phyloP scores from a whole-genome alignment of 768 basidiomycete genomes.

The Kwoniella sp. region DNA sequence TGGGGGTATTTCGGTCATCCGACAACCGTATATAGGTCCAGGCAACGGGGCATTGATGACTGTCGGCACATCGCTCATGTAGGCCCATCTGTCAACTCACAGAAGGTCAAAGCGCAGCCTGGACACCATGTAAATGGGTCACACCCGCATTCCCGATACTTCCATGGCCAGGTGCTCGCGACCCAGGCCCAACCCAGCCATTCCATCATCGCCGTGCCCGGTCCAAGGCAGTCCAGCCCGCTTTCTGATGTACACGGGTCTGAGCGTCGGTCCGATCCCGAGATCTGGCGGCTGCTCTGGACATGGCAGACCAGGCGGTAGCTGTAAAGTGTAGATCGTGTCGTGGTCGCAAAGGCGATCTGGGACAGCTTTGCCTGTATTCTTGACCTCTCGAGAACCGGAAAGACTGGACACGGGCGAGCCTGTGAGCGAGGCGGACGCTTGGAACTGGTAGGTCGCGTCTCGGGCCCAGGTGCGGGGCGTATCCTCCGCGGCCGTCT shows the following conservation, averaged over 20 bases:
- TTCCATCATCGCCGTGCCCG: too few relatives aligned
- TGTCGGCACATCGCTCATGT: too few relatives aligned
- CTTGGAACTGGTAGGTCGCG: conserved; percentile 5
- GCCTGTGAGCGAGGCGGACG: conserved; percentile 3
- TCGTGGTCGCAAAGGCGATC: conserved; percentile 8
- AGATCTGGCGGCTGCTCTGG: not conserved
- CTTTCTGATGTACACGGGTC: conserved; percentile 5
- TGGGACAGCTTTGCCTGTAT: not conserved
- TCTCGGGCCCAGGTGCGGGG: not conserved
- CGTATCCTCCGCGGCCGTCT: conserved; percentile 1
- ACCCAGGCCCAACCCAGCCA: too few relatives aligned
- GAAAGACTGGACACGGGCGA: not conserved
- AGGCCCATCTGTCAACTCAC: too few relatives aligned
- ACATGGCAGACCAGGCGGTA: not conserved
- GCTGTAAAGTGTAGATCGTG: conserved; percentile 5
- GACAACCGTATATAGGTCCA: too few relatives aligned
- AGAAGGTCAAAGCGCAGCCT: too few relatives aligned
- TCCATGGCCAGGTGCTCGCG: too few relatives aligned
- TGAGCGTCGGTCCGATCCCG: conserved; percentile 6
- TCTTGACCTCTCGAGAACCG: not conserved
- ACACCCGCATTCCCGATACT: too few relatives aligned
- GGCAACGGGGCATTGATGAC: too few relatives aligned
- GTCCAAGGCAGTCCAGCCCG: conserved; percentile 7
- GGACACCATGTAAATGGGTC: too few relatives aligned
- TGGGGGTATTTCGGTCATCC: too few relatives aligned